Evolutionary conservation across 768 basidiomycete species (phyloP), one percentile per base, ranked within the genome.

Genomic region (Fistulinella prunicolor): DNA sequence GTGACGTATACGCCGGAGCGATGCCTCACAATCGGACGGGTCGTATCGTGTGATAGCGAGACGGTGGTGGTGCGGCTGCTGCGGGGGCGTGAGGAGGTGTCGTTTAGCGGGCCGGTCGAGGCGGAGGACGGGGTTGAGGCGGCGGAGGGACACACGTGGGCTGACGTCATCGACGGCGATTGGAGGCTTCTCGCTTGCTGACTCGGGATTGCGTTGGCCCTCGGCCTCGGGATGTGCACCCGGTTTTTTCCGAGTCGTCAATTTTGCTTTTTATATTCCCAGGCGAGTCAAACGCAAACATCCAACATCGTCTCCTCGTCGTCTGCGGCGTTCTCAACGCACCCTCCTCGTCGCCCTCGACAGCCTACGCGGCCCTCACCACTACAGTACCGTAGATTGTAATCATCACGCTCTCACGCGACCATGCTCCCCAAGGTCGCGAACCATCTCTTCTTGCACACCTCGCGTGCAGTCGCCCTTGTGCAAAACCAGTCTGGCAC

Each of bases 351-450:
- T 34, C 46, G 46, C 30, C 38, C 13, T n/a, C 46, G 46, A 36
- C 32, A 28, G 26, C 26, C 26, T 28, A 10, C 14, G 32, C 32
- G 32, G 16, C 32, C n/a, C n/a, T n/a, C 9, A 34, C 28, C 20
- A 40, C 38, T 23, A 12, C 43, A 42, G 16, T 23, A 57, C 26
- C 14, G 10, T 32, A 44, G 9, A 30, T 34, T 40, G 42, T 49
- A 53, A 42, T 51, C 29, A 23, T 12, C 5, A 12, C 26, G 10
- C 26, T 14, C 30, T 32, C 40, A 4, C 23, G 52, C 56, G 42
- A 59, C 56, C 19, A 92, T 92, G 89, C 72, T 93, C 61, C 89
- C 89, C 42, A 89, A 89, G 68, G 83, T 87, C 70, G 83, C 86
- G 24, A 85, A 82, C n/a, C 81, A 85, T 42, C 73, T 92, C 44